Percentiles rank a stretch among this genome's conserved stretches.
These are phyloP conservation scores for Eimeria praecox DNA, from an alignment of 169 alveolate species.

Conservation along the genomic window DNA sequence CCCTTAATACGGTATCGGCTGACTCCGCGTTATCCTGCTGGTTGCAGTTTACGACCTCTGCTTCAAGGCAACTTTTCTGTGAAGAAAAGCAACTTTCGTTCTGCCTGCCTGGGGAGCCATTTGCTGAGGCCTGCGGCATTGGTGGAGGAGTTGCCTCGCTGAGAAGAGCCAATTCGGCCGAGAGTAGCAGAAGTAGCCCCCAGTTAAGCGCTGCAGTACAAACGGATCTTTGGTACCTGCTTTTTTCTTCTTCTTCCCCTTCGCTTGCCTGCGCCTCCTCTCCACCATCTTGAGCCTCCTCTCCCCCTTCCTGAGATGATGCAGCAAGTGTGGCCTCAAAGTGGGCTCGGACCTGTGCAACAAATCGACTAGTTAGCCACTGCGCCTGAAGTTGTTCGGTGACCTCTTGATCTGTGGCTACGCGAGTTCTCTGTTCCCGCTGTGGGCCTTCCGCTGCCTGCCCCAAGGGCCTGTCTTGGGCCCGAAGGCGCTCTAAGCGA, in stretches of 20 bases:
- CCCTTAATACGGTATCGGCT: constrained; percentile 21
- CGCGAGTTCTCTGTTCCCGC: background rate
- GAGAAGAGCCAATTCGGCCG: constrained; percentile 42
- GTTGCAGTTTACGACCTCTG: background rate
- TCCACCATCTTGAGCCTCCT: background rate
- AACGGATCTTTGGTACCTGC: constrained; percentile 16
- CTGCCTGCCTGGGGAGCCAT: background rate
- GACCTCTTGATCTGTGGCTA: background rate
- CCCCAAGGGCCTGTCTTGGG: background rate
- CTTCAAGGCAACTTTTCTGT: background rate
- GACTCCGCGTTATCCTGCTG: constrained; percentile 11
- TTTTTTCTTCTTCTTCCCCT: constrained; percentile 35
- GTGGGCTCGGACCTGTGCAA: constrained; percentile 70
- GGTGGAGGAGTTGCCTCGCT: background rate
- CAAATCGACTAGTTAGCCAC: constrained; percentile 37
- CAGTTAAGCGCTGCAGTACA: constrained; percentile 35
- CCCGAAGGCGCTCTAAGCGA: background rate
- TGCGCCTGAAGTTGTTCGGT: background rate
- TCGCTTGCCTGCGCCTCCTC: constrained; percentile 6
- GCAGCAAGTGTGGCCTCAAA: constrained; percentile 17
- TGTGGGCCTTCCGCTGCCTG: background rate
- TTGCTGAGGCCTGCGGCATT: background rate
- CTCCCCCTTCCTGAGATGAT: constrained; percentile 3
- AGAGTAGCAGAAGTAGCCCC: constrained; percentile 22
- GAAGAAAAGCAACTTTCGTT: background rate